These are phyloP conservation scores for Pelargonium australe DNA, from an alignment of 441 rosid species.

Conservation along the genomic window DNA sequence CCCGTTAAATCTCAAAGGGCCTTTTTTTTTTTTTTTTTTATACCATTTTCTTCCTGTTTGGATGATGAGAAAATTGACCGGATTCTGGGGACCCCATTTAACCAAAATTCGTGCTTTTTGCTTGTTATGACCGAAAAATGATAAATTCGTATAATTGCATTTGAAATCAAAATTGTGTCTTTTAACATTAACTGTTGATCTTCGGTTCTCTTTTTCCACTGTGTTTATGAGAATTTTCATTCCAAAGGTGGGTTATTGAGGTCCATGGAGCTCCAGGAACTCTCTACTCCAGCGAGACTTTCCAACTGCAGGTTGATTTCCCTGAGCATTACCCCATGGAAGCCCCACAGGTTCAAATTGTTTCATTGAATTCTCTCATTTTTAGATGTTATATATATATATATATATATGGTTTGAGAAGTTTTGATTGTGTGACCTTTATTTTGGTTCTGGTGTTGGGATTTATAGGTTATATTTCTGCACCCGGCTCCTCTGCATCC, in stretches of 20 bases:
- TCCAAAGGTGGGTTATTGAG: constrained; percentile 82
- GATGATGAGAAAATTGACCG: background rate
- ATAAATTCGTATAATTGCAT: background rate
- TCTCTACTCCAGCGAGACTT: constrained; percentile 78
- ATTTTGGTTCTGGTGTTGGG: background rate
- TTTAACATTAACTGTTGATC: background rate
- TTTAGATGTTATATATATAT: background rate
- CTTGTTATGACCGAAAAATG: background rate
- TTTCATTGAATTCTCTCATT: background rate
- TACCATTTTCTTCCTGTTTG: background rate
- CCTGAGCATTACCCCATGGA: constrained; percentile 99
- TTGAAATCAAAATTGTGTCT: background rate
- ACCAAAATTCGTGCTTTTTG: background rate
- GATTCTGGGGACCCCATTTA: background rate
- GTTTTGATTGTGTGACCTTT: background rate
- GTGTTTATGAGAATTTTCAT: background rate
- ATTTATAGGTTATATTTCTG: constrained; percentile 74
- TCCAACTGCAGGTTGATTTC: constrained; percentile 92
- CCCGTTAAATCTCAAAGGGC: too few relatives aligned
- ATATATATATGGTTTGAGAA: background rate
- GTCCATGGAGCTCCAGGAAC: constrained; percentile 92
- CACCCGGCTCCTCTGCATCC: constrained; percentile 95
- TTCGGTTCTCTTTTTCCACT: background rate
- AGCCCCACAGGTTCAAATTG: constrained; percentile 77
- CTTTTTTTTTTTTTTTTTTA: too few relatives aligned